phyloP scores from a whole-genome alignment of 1,284 basidiomycete species.

The Porodaedalea pini region DNA sequence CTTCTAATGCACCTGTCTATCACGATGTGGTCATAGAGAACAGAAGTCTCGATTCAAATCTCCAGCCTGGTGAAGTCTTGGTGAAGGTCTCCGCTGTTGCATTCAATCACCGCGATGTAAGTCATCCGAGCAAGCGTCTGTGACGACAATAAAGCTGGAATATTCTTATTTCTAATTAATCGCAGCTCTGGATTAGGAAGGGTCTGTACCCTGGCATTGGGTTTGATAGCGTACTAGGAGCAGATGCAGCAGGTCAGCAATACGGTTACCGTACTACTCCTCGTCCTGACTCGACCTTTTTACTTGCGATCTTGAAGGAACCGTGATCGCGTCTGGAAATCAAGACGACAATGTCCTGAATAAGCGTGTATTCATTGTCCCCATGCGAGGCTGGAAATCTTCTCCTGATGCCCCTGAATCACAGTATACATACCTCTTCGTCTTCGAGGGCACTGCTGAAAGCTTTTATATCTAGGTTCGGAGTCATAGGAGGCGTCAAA shows the following conservation, averaged over 20 bases:
- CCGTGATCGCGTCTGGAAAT: slow-evolving; percentile 55
- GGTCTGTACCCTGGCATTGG: slow-evolving; percentile 67
- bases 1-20: slow-evolving; percentile 34
- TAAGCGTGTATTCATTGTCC: slow-evolving; percentile 70
- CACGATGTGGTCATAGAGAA: slow-evolving; percentile 54
- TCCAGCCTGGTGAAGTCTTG: slow-evolving; percentile 55
- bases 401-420: slow-evolving; percentile 57
- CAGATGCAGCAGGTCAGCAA: slow-evolving; percentile 67
- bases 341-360: slow-evolving; percentile 53
- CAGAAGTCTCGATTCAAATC: slow-evolving; percentile 37
- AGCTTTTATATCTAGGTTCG: slow-evolving; percentile 39
- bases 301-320: slow-evolving; percentile 42
- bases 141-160: background rate
- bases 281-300: background rate
- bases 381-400: slow-evolving; percentile 74
- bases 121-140: slow-evolving; percentile 23
- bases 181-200: slow-evolving; percentile 69
- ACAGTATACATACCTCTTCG: slow-evolving; percentile 26
- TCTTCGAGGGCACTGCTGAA: background rate
- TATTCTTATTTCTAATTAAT: background rate
- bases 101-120: slow-evolving; percentile 80
- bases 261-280: background rate
- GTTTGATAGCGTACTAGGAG: slow-evolving; percentile 60
- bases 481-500: slow-evolving; percentile 55
- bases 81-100: slow-evolving; percentile 65